A percentile compares a stretch with the other conserved stretches of the same genome.
Conservation (phyloP, 2,329 filamentous ascomycete species). For the Epichloe bromicola region DNA sequence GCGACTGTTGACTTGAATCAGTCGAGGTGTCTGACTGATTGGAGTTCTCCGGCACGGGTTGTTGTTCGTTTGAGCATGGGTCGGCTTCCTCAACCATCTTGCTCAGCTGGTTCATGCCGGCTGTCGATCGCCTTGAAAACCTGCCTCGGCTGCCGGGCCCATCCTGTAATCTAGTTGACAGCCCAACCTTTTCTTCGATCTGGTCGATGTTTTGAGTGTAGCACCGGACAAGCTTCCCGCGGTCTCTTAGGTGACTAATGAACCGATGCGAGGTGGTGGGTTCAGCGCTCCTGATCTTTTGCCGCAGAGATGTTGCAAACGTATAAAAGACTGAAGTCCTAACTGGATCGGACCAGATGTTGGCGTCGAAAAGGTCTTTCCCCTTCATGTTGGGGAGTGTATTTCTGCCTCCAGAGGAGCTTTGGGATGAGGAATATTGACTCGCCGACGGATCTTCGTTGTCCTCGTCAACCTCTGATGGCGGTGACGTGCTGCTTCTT, state of each 20-base stretch:
- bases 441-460: slow-evolving; percentile 25
- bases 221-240: slow-evolving; percentile 54
- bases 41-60: slow-evolving; percentile 8
- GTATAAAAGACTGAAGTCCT: slow-evolving; percentile 61
- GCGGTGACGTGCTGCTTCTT: slow-evolving; percentile 26
- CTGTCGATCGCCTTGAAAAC: slow-evolving; percentile 38
- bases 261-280: slow-evolving; percentile 57
- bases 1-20: slow-evolving; percentile 6
- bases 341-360: slow-evolving; percentile 55
- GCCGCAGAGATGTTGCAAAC: slow-evolving; percentile 54
- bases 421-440: slow-evolving; percentile 25
- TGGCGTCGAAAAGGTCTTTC: slow-evolving; percentile 57
- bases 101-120: slow-evolving; percentile 19
- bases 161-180: slow-evolving; percentile 47
- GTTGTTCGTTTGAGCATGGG: slow-evolving; percentile 5
- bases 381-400: slow-evolving; percentile 52
- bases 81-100: slow-evolving; percentile 26
- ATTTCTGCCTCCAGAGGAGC: slow-evolving; percentile 19
- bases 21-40: not conserved
- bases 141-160: slow-evolving; percentile 49
- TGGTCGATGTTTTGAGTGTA: slow-evolving; percentile 69
- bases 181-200: slow-evolving; percentile 56
- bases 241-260: slow-evolving; percentile 52
- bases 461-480: slow-evolving; percentile 30
- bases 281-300: slow-evolving; percentile 48